These are phyloP conservation scores for Suillus discolor DNA, from an alignment of 768 basidiomycete species.

Conservation along the genomic window DNA sequence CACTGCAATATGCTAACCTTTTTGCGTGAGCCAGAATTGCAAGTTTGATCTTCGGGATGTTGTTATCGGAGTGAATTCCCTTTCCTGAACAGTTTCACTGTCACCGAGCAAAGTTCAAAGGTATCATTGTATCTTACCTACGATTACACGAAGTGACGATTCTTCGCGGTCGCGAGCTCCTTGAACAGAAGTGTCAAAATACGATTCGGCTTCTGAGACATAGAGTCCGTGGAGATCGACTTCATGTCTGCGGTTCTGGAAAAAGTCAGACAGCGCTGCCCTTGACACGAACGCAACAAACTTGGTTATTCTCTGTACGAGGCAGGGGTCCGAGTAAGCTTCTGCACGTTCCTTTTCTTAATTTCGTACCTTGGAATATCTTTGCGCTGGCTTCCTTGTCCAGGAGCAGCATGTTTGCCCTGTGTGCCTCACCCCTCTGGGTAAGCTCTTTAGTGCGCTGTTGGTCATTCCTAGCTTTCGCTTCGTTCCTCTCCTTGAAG, in stretches of 20 bases:
- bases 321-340: background rate
- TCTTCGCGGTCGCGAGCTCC: slow-evolving; percentile 60
- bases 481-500: slow-evolving; percentile 66
- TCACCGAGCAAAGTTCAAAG: background rate
- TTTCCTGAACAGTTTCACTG: slow-evolving; percentile 51
- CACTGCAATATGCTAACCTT: slow-evolving; percentile 47
- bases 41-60: slow-evolving; percentile 81
- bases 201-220: slow-evolving; percentile 81
- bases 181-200: slow-evolving; percentile 67
- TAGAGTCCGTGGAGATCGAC: slow-evolving; percentile 86
- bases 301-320: slow-evolving; percentile 9
- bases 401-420: slow-evolving; percentile 67
- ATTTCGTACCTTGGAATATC: slow-evolving; percentile 71
- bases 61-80: slow-evolving; percentile 75
- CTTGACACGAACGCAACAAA: slow-evolving; percentile 2
- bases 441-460: slow-evolving; percentile 69
- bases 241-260: slow-evolving; percentile 49
- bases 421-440: slow-evolving; percentile 72
- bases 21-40: slow-evolving; percentile 82
- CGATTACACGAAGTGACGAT: slow-evolving; percentile 69
- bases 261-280: background rate
- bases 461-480: slow-evolving; percentile 23
- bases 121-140: slow-evolving; percentile 51
- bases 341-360: slow-evolving; percentile 18
- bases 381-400: slow-evolving; percentile 79